A percentile compares a stretch with the other conserved stretches of the same genome.
Evolutionary conservation across 768 basidiomycete genomes (phyloP).

Genomic region (Lyophyllum shimeji): DNA sequence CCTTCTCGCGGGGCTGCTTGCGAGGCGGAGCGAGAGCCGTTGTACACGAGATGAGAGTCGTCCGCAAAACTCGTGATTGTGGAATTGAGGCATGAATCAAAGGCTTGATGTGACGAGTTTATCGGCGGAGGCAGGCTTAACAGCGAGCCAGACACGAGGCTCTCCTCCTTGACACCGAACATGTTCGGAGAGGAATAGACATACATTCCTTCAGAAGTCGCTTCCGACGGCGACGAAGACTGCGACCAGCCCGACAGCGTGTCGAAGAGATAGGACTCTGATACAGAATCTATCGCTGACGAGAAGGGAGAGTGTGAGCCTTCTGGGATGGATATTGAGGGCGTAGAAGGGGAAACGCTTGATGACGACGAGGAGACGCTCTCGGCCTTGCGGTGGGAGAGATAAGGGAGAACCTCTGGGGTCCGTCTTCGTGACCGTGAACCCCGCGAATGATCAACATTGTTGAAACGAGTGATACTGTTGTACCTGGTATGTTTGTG

Average conservation of each 20-base stretch:
- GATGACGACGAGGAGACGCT: constrained; percentile 38
- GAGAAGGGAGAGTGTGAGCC: constrained; percentile 23
- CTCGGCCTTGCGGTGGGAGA: constrained; percentile 31
- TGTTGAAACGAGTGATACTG: constrained; percentile 50
- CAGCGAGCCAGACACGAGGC: constrained; percentile 22
- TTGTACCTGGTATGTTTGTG: constrained; percentile 39
- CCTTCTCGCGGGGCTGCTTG: constrained; percentile 11
- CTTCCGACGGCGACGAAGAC: constrained; percentile 17
- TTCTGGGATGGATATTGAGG: constrained; percentile 25
- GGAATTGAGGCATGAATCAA: constrained; percentile 34
- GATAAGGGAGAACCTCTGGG: constrained; percentile 29
- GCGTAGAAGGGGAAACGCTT: constrained; percentile 40
- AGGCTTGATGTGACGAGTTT: constrained; percentile 24
- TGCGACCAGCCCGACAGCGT: constrained; percentile 22
- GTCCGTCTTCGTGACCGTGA: constrained; percentile 37
- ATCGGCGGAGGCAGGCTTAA: constrained; percentile 21
- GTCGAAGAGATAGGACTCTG: constrained; percentile 24
- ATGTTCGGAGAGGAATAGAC: constrained; percentile 18
- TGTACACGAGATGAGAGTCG: constrained; percentile 23
- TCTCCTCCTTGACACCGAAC: constrained; percentile 19
- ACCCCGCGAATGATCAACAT: constrained; percentile 35
- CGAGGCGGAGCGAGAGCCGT: constrained; percentile 11
- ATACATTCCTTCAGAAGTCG: constrained; percentile 10
- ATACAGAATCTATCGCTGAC: constrained; percentile 19
- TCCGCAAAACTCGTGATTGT: constrained; percentile 30